Evolutionary conservation across 139 green algal species (phyloP), one percentile per base, ranked within the genome.

Genomic region (Chlamydomonas schloesseri): DNA sequence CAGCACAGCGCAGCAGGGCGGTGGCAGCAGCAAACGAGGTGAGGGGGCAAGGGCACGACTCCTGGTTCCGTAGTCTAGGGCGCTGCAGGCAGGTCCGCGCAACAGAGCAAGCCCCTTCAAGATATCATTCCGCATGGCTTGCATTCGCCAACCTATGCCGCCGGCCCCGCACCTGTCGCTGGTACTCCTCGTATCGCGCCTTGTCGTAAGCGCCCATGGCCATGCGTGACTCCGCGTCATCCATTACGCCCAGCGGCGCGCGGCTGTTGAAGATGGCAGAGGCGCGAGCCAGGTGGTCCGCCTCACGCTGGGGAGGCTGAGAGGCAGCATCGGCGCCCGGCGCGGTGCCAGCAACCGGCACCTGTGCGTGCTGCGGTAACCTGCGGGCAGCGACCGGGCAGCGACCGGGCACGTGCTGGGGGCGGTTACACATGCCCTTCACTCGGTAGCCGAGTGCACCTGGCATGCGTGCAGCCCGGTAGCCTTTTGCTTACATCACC

Each of bases 151-250:
- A n/a, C n/a, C n/a, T n/a, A n/a, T n/a, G n/a, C n/a, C n/a, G 34
- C 26, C 14, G 3, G 64, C 11, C 24, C 11, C 83, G 0, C 24
- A 89, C 84, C 84, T 89, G 84, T 24, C 72, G 77, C 68, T 91
- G 74, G 79, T 87, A 91, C 47, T 91, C 84, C 31, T 85, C 73
- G 58, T 83, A 91, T 33, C 81, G 81, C 72, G 36, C 58, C 15
- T 33, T 29, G 69, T 89, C 76, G 62, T 85, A 89, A 14, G 60
- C 84, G 2, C 84, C 84, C n/a, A 71, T 69, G 24, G 84, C 84
- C 21, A 89, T 69, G 21, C 47, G 47, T 47, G 68, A 33, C 67
- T 85, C 79, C 4, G 60, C 47, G 15, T 37, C 36, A n/a, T 57
- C 67, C 28, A 85, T 18, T 47, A 55, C 5, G 3, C 68, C 67